phyloP scores from a whole-genome alignment of 768 basidiomycete genomes.

The Agrocybe pediades region DNA sequence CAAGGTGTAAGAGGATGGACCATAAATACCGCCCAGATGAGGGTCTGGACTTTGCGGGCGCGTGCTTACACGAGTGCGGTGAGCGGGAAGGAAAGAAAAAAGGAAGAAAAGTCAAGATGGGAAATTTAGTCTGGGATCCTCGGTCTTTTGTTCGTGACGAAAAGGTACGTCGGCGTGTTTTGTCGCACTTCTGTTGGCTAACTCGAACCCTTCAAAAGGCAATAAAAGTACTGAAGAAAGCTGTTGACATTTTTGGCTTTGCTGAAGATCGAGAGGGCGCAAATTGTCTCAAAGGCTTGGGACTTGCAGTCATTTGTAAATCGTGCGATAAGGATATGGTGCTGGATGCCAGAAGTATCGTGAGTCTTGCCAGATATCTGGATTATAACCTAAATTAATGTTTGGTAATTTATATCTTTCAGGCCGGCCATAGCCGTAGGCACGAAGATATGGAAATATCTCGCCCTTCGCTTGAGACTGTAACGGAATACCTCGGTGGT shows the following conservation, averaged over 20 bases:
- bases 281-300: constrained; percentile 19
- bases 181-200: background rate
- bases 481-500: constrained; percentile 14
- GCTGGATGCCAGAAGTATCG: constrained; percentile 50
- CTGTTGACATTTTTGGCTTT: constrained; percentile 32
- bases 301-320: constrained; percentile 43
- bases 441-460: constrained; percentile 48
- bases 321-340: constrained; percentile 51
- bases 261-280: constrained; percentile 31
- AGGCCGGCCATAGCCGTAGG: constrained; percentile 68
- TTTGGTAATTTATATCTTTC: constrained; percentile 1
- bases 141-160: constrained; percentile 59
- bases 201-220: background rate
- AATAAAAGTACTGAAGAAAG: constrained; percentile 16
- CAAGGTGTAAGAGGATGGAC: constrained; percentile 42
- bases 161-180: constrained; percentile 39
- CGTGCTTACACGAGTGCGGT: constrained; percentile 61
- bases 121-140: constrained; percentile 44
- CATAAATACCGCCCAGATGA: constrained; percentile 34
- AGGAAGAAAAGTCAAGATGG: constrained; percentile 22
- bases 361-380: constrained; percentile 25
- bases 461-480: constrained; percentile 9
- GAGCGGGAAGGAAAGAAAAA: constrained; percentile 24
- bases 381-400: background rate
- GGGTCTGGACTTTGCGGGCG: constrained; percentile 58